A percentile compares a stretch with the other conserved stretches of the same genome.
Evolutionary conservation across 140 eudicot genomes (phyloP).

Genomic region (Senecio squalidus): DNA sequence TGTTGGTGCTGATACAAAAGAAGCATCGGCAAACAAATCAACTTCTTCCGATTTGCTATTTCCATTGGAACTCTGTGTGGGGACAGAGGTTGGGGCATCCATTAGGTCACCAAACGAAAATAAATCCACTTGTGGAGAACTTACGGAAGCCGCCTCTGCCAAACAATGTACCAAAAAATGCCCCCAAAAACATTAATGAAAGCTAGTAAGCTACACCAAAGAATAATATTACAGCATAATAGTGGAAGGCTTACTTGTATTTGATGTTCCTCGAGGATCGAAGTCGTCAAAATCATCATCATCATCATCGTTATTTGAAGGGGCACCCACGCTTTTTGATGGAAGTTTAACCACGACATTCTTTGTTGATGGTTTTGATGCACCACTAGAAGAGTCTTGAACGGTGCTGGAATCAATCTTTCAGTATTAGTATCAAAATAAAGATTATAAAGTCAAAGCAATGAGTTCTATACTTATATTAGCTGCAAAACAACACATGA

Average conservation of each 20-base stretch:
- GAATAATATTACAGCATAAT: not conserved
- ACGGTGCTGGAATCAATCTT: constrained; percentile 45
- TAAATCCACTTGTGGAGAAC: constrained; percentile 71
- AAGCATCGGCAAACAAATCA: constrained; percentile 95
- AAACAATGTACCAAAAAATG: not conserved
- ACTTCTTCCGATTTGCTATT: constrained; percentile 56
- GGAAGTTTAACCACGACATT: constrained; percentile 38
- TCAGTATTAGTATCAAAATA: constrained; percentile 19
- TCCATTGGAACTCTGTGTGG: constrained; percentile 35
- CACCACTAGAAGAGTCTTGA: constrained; percentile 47
- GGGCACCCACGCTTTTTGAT: constrained; percentile 38
- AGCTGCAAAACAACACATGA: too few species aligned
- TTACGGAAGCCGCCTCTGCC: constrained; percentile 72
- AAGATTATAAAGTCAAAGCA: constrained; percentile 5
- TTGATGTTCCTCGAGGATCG: constrained; percentile 87
- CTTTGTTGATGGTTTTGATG: constrained; percentile 39
- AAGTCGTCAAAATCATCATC: constrained; percentile 95
- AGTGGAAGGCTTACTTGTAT: constrained; percentile 54
- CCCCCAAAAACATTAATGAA: not conserved
- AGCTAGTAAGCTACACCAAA: not conserved
- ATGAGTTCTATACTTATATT: not conserved
- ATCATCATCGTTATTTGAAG: constrained; percentile 54
- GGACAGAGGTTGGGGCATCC: constrained; percentile 58
- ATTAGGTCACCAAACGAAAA: constrained; percentile 74
- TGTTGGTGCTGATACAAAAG: constrained; percentile 85